phyloP scores from a whole-genome alignment of 768 basidiomycete species.

The Amanita pallidorosea region DNA sequence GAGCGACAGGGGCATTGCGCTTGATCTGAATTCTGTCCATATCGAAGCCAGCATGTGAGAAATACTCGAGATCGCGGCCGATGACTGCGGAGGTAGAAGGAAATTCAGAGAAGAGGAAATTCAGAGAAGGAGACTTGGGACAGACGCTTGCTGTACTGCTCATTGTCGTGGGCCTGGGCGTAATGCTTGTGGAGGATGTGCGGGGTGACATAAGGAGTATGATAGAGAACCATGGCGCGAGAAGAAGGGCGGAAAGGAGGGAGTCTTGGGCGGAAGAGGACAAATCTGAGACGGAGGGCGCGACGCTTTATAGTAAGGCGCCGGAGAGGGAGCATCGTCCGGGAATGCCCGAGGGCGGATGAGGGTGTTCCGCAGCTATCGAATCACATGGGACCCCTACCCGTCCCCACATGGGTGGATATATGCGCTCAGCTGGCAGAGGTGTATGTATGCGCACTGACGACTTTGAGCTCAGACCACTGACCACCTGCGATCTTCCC shows the following conservation, averaged over 20 bases:
- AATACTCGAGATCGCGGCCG: constrained; percentile 89
- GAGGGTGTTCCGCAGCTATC: neutral
- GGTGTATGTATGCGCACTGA: constrained; percentile 1
- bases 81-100: constrained; percentile 46
- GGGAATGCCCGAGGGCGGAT: neutral
- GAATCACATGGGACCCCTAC: neutral
- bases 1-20: constrained; percentile 83
- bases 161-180: constrained; percentile 62
- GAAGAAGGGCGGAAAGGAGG: constrained; percentile 6
- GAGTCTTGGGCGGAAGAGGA: neutral
- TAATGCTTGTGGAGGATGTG: constrained; percentile 85
- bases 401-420: neutral
- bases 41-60: constrained; percentile 98
- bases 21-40: constrained; percentile 96
- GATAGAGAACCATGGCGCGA: constrained; percentile 54
- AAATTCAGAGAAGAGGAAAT: neutral
- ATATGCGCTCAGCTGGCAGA: neutral
- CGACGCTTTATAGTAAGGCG: constrained; percentile 11
- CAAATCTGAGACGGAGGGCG: constrained; percentile 8
- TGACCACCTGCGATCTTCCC: constrained; percentile 24
- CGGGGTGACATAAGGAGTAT: constrained; percentile 80
- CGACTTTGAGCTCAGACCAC: constrained; percentile 20
- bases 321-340: constrained; percentile 2
- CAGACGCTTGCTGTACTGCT: constrained; percentile 49
- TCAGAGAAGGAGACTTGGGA: constrained; percentile 7